Conservation (phyloP, 805 yeast genomes). For the Nakazawaea laoshanensis region DNA sequence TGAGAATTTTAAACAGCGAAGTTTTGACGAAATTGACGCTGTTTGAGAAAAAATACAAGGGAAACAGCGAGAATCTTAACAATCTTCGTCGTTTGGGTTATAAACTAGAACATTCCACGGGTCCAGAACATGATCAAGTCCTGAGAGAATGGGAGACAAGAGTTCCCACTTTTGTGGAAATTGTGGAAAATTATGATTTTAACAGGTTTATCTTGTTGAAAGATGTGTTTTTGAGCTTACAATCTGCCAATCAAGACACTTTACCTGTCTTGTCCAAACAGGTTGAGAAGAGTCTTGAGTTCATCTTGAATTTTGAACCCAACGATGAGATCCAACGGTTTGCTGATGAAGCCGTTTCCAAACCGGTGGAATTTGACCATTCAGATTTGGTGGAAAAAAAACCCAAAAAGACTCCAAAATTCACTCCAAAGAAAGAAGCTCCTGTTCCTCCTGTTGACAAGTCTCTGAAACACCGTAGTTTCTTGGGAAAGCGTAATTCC, state of each 20-base stretch:
- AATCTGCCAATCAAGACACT: constrained; percentile 50
- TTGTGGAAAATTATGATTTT: constrained; percentile 65
- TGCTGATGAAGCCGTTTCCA: constrained; percentile 28
- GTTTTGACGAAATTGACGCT: constrained; percentile 14
- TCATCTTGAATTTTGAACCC: constrained; percentile 56
- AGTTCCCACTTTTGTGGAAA: constrained; percentile 70
- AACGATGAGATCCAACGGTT: constrained; percentile 50
- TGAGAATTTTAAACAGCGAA: constrained; percentile 20
- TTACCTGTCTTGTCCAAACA: constrained; percentile 33
- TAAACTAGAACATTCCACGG: constrained; percentile 18
- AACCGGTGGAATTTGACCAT: constrained; percentile 10
- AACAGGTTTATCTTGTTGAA: constrained; percentile 54
- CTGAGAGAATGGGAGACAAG: constrained; percentile 65
- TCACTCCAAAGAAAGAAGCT: constrained; percentile 12
- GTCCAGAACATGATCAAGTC: constrained; percentile 31
- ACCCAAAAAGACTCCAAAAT: constrained; percentile 5
- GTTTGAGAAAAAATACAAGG: constrained; percentile 17
- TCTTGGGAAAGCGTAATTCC: constrained; percentile 1
- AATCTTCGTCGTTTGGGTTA: constrained; percentile 7
- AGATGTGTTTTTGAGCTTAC: constrained; percentile 56
- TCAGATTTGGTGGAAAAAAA: constrained; percentile 5
- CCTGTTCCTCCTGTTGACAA: too few relatives aligned
- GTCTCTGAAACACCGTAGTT: constrained; percentile 7
- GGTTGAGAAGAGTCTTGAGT: constrained; percentile 60
- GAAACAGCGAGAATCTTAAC: constrained; percentile 10